These are phyloP conservation scores for Ceriops decandra DNA, from an alignment of 345 rosid genomes.

Conservation along the genomic window DNA sequence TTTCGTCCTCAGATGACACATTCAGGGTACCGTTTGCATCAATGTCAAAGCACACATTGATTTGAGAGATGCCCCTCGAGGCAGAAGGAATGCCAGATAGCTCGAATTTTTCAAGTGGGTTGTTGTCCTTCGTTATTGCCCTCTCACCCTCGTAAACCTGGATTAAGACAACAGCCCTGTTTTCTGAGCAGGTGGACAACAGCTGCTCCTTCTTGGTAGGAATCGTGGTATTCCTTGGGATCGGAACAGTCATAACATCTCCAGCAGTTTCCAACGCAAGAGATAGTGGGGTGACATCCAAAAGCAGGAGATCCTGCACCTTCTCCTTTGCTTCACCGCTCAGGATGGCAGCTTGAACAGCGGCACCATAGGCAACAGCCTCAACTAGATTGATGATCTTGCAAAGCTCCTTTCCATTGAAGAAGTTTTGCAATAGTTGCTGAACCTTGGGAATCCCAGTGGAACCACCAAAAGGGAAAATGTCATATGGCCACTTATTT, in stretches of 20 bases:
- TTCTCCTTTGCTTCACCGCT: slow-evolving; percentile 23
- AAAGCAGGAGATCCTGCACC: slow-evolving; percentile 20
- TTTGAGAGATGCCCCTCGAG: slow-evolving; percentile 21
- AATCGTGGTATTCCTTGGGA: slow-evolving; percentile 22
- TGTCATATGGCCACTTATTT: slow-evolving; percentile 17
- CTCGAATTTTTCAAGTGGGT: slow-evolving; percentile 19
- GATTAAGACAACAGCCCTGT: slow-evolving; percentile 22
- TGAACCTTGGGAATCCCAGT: slow-evolving; percentile 26
- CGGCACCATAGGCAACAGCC: slow-evolving; percentile 46
- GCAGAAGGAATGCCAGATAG: slow-evolving; percentile 22
- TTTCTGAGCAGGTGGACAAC: slow-evolving; percentile 20
- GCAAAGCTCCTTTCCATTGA: slow-evolving; percentile 28
- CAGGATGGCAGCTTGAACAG: slow-evolving; percentile 27
- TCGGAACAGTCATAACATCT: slow-evolving; percentile 23
- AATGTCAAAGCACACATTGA: slow-evolving; percentile 17
- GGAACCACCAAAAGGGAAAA: slow-evolving; percentile 26
- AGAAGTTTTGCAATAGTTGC: slow-evolving; percentile 25
- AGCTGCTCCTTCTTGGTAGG: slow-evolving; percentile 24
- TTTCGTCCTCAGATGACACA: slow-evolving; percentile 25
- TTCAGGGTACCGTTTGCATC: slow-evolving; percentile 23
- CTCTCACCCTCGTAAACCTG: slow-evolving; percentile 26
- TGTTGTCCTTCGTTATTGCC: slow-evolving; percentile 19
- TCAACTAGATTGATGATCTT: slow-evolving; percentile 32
- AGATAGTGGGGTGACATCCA: slow-evolving; percentile 23
- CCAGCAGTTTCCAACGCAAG: slow-evolving; percentile 21